Evolutionary conservation across 2,329 filamentous ascomycete genomes (phyloP), one percentile per base, ranked within the genome.

Genomic region (Neofusicoccum cordaticola): DNA sequence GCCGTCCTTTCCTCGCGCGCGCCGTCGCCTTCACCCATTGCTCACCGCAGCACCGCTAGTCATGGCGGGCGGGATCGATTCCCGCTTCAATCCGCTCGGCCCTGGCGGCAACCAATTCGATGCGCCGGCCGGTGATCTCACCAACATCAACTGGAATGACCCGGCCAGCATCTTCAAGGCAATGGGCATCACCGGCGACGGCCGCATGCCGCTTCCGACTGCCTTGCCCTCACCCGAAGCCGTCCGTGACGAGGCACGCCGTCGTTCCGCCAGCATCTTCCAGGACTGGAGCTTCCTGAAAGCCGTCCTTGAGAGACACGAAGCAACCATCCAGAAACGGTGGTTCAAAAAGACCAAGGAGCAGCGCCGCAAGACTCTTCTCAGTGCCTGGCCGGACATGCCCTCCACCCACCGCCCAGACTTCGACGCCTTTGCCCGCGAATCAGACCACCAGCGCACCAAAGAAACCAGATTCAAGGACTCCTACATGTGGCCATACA

Each of bases 341-440:
- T 88, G 85, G 85, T 66, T 69, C 2, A 86, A 86, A 69, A 86
- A 85, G 72, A 80, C 76, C 1, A 77, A 75, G 11, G 56, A 73
- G 13, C 81, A 86, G 70, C 75, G 81, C 15, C 74, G 77, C 9
- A 75, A 79, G 2, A 74, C 86, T 2, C 71, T 88, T 2, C 69
- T 83, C 0, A 68, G 73, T n/a, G 76, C 74, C 1, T 85, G 82
- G 82, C 83, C 84, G 0, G 72, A 74, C 19, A 86, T 88, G 78
- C 69, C 84, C 0, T 51, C 67, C 0, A 68, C 61, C 0, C 85
- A 87, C 70, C 82, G 83, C 0, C 84, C 85, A 0, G 85, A 88
- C 65, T 83, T 85, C 42, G 70, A 72, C 6, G 71, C 69, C 27
- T 71, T 77, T 37, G 65, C 64, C 9, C 71, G 35, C 69, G 47